Conservation (phyloP, 208 protist species). For the Kentomonas sorsogonicus region DNA sequence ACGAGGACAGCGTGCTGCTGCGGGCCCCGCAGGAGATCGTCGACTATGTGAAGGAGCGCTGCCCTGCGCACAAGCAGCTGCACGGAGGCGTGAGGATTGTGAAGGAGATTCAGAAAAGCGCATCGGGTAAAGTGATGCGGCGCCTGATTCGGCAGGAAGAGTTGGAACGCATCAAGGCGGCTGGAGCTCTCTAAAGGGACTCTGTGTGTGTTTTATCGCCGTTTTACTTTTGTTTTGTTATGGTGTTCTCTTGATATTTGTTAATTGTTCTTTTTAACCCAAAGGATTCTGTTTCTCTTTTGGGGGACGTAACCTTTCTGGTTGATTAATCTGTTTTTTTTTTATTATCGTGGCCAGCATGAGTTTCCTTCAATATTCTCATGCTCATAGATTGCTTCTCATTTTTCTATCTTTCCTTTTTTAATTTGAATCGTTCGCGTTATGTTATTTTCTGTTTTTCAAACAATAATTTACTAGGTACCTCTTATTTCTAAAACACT, state of each 20-base stretch:
- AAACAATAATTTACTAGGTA: too few species aligned
- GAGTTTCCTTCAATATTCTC: background rate
- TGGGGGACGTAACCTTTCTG: background rate
- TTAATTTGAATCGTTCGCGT: background rate
- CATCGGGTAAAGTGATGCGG: slow-evolving; percentile 75
- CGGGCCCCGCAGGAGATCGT: slow-evolving; percentile 38
- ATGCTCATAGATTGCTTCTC: background rate
- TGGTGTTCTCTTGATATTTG: background rate
- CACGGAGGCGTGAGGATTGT: slow-evolving; percentile 65
- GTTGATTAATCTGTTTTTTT: background rate
- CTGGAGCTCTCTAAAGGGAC: too few species aligned
- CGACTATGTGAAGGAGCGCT: slow-evolving; percentile 26
- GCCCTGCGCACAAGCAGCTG: slow-evolving; percentile 66
- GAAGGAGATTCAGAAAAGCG: slow-evolving; percentile 46
- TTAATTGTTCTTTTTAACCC: too few species aligned
- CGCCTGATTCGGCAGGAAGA: slow-evolving; percentile 33
- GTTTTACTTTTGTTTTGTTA: background rate
- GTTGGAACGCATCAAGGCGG: slow-evolving; percentile 22
- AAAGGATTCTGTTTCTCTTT: too few species aligned
- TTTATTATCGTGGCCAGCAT: background rate
- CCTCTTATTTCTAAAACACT: background rate
- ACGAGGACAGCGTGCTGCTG: slow-evolving; percentile 27
- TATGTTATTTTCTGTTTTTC: background rate
- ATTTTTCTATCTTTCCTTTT: background rate
- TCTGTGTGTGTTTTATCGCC: background rate